Conservation (phyloP, 257 asterid species). For the Lavandula angustifolia region DNA sequence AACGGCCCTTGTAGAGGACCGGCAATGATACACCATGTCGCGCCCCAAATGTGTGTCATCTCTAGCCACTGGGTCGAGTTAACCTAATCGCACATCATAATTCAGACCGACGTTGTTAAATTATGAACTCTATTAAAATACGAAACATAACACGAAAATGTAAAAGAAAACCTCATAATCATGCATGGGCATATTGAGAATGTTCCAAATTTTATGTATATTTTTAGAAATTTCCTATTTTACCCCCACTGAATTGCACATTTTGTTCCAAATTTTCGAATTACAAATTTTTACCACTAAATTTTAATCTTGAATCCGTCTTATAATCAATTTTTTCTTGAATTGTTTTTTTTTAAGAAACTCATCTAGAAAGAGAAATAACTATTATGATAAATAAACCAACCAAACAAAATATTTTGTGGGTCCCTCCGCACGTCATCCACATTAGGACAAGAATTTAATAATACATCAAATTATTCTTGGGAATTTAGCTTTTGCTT, state of each 20-base stretch:
- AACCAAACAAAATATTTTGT: slow-evolving; percentile 19
- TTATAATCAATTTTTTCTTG: slow-evolving; percentile 17
- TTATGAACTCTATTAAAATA: too few species aligned
- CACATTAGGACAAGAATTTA: neutral
- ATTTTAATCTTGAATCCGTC: neutral
- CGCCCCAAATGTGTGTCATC: slow-evolving; percentile 96
- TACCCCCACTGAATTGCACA: too few species aligned
- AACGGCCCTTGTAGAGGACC: slow-evolving; percentile 91
- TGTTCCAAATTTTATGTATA: too few species aligned
- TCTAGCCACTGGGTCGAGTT: slow-evolving; percentile 71
- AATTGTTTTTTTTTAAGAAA: too few species aligned
- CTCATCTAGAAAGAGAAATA: slow-evolving; percentile 30
- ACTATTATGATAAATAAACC: slow-evolving; percentile 30
- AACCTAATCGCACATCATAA: slow-evolving; percentile 31
- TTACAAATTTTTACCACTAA: too few species aligned
- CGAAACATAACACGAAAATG: too few species aligned
- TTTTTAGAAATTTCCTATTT: too few species aligned
- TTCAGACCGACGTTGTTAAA: too few species aligned
- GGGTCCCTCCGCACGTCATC: slow-evolving; percentile 19
- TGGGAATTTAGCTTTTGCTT: too few species aligned
- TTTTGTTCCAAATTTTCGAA: too few species aligned
- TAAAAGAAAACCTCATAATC: too few species aligned
- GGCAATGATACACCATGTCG: slow-evolving; percentile 78
- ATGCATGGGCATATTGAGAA: too few species aligned
- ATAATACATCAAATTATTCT: neutral